Base-by-base conservation (phyloP, 2,329 filamentous ascomycete genomes). In the Dothidotthia symphoricarpi region DNA sequence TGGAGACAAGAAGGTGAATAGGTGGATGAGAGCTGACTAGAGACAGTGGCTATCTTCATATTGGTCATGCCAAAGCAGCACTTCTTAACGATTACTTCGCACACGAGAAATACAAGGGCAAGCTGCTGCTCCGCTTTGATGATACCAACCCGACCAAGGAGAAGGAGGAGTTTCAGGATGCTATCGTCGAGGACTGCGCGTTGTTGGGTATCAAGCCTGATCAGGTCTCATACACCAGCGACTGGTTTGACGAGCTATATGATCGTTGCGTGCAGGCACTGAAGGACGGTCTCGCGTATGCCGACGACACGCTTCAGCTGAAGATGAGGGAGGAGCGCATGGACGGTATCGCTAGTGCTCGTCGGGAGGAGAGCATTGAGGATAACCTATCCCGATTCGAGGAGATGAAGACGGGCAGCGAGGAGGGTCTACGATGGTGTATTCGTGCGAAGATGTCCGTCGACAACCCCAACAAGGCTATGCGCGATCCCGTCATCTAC, bases 81-180 rank as follows among this genome's bases (percentile, higher is more conserved):
- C 77, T 95, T 38, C 81, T 97, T 40, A 95, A 93, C 72, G 90
- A 97, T 67, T 97, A 95, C 76, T 97, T 97, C 57, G 91, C 89
- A 29, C 89, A 96, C 68, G 85, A 89, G 66, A 86, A 88, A 55
- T 95, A 95, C 75, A 83, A 91, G 44, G 93, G 93, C 59, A 94
- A 85, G 58, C 76, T 98, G 56, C 82, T 94, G 43, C 80, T 97
- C 33, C 86, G 93, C 43, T 93, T 98, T 61, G 93, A 98, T 64
- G 93, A 98, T 63, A 98, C 93, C 39, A 98, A 98, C 70, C 93
- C 93, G 6, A 83, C 86, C 43, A 97, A 97, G 68, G 93, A 98
- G 76, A 96, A 95, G 74, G 83, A 91, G 66, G 93, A 97, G 72
- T 98, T 85, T 66, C 85, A 97, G 66, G 89, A 97, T 69, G 80